These are phyloP conservation scores for Penicillium thymicola DNA, from an alignment of 2,329 filamentous ascomycete species.

Conservation along the genomic window DNA sequence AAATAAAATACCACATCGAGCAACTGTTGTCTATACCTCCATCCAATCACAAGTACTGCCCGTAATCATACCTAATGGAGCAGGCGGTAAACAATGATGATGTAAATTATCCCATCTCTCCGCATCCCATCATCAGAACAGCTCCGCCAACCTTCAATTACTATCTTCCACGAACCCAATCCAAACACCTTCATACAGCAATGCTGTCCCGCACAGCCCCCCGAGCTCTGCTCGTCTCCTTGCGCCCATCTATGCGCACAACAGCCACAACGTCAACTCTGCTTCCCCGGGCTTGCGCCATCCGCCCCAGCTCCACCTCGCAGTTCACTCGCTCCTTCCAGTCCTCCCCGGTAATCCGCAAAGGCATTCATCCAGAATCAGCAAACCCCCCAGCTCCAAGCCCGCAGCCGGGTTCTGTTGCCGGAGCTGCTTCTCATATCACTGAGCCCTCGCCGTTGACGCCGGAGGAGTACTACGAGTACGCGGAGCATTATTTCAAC, in stretches of 20 bases:
- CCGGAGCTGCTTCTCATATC: conserved; percentile 41
- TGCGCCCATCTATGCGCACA: conserved; percentile 23
- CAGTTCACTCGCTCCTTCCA: conserved; percentile 32
- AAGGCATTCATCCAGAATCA: conserved; percentile 60
- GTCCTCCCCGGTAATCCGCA: conserved; percentile 33
- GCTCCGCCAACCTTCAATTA: background rate
- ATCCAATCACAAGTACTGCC: conserved; percentile 4
- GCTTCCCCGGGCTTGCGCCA: conserved; percentile 13
- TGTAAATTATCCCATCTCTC: conserved; percentile 10
- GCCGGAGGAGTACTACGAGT: conserved; percentile 69
- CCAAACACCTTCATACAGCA: conserved; percentile 9
- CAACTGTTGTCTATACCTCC: background rate
- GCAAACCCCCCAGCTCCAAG: conserved; percentile 50
- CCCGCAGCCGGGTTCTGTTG: conserved; percentile 39
- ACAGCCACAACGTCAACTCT: conserved; percentile 14
- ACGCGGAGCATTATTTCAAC: conserved; percentile 72
- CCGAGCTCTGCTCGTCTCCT: conserved; percentile 33
- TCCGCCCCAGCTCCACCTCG: conserved; percentile 8
- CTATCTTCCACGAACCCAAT: background rate
- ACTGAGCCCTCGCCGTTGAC: conserved; percentile 62
- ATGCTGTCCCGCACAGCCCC: conserved; percentile 43
- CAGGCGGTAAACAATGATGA: conserved; percentile 8
- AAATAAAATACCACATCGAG: conserved; percentile 2
- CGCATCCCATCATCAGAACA: conserved; percentile 8
- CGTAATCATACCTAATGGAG: background rate